Conservation (phyloP, 2,329 filamentous ascomycete genomes). For the Fusarium miscanthi region DNA sequence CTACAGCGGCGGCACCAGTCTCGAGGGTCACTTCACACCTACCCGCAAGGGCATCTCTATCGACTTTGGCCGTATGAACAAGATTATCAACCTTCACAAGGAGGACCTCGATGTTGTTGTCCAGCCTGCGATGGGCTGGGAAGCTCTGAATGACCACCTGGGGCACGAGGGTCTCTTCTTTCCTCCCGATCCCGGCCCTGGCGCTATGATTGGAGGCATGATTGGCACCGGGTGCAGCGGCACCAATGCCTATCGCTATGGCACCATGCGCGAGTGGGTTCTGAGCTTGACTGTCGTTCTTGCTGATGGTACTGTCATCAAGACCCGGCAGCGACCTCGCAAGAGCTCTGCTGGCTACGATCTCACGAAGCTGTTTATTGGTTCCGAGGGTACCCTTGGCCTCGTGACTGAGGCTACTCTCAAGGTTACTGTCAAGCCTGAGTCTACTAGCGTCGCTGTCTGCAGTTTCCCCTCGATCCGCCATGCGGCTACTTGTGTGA, state of each 20-base stretch:
- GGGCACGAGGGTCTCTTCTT: conserved; percentile 83
- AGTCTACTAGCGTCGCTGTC: conserved; percentile 83
- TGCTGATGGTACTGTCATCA: conserved; percentile 89
- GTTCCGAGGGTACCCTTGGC: conserved; percentile 90
- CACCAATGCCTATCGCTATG: conserved; percentile 92
- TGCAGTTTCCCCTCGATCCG: conserved; percentile 69
- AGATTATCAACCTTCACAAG: conserved; percentile 80
- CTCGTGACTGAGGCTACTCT: conserved; percentile 91
- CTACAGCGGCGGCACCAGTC: conserved; percentile 87
- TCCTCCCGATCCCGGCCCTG: conserved; percentile 89
- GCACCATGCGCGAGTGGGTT: conserved; percentile 96
- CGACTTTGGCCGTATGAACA: conserved; percentile 88
- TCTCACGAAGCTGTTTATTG: conserved; percentile 88
- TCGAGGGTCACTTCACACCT: conserved; percentile 89
- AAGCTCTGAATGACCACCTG: conserved; percentile 83
- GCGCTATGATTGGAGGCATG: conserved; percentile 93
- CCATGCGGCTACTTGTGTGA: conserved; percentile 81
- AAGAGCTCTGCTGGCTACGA: conserved; percentile 95
- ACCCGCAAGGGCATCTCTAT: conserved; percentile 86
- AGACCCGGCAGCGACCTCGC: conserved; percentile 86
- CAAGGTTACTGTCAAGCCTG: conserved; percentile 85
- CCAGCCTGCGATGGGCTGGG: conserved; percentile 88
- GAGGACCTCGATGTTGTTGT: conserved; percentile 81
- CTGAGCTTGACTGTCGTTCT: conserved; percentile 87
- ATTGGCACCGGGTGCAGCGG: conserved; percentile 79